Conservation (phyloP, 2,329 filamentous ascomycete genomes). For the Bipolaris cookei region DNA sequence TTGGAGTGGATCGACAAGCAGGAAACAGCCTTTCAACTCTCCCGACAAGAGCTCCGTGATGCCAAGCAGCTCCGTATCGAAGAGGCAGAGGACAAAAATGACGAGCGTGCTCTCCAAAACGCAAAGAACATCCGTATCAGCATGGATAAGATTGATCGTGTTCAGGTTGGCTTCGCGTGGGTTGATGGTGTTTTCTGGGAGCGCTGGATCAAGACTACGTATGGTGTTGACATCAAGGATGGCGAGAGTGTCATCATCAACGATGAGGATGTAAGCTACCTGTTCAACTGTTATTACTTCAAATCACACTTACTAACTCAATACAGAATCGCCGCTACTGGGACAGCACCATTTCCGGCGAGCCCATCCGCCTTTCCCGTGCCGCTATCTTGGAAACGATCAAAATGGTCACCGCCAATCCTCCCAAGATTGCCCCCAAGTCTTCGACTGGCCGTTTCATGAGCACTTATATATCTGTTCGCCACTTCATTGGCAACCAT, state of each 20-base stretch:
- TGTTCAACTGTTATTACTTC: background rate
- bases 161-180: conserved; percentile 95
- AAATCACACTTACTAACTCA: conserved; percentile 12
- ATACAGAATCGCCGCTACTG: conserved; percentile 86
- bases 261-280: conserved; percentile 83
- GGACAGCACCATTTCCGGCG: conserved; percentile 88
- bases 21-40: conserved; percentile 86
- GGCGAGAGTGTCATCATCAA: conserved; percentile 96
- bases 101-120: conserved; percentile 81
- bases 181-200: conserved; percentile 98
- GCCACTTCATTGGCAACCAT: conserved; percentile 52
- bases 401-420: conserved; percentile 70
- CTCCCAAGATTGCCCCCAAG: conserved; percentile 76
- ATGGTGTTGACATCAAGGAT: conserved; percentile 83
- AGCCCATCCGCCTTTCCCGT: conserved; percentile 85
- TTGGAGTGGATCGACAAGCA: conserved; percentile 99
- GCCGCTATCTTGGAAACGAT: conserved; percentile 90
- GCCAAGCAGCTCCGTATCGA: conserved; percentile 95
- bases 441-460: conserved; percentile 75
- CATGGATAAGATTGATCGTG: conserved; percentile 84
- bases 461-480: conserved; percentile 66
- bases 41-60: conserved; percentile 90
- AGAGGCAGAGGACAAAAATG: conserved; percentile 90
- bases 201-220: conserved; percentile 93
- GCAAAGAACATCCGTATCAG: conserved; percentile 93